phyloP scores from a whole-genome alignment of 2,329 filamentous ascomycete species.

The Hypomyces rosellus region DNA sequence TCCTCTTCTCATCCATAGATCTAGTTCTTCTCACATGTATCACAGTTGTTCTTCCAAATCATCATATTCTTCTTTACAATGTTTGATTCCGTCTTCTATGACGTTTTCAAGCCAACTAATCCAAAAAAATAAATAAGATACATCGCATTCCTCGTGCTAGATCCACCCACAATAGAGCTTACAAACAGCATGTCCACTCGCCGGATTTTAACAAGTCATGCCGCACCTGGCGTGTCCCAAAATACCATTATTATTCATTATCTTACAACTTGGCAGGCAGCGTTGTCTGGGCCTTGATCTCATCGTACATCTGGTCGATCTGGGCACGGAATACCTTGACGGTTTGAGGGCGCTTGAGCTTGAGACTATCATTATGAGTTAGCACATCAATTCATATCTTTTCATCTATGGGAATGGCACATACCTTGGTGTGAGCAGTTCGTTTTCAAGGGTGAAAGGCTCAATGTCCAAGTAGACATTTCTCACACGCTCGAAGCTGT shows the following conservation, averaged over 20 bases:
- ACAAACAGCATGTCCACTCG: constrained; percentile 1
- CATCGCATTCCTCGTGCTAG: too few species aligned
- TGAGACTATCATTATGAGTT: constrained; percentile 37
- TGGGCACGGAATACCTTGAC: constrained; percentile 46
- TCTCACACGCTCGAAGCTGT: constrained; percentile 79
- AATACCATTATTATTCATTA: not conserved
- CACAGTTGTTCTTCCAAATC: too few species aligned
- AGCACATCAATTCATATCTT: constrained; percentile 8
- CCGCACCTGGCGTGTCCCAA: not conserved
- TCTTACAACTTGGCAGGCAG: constrained; percentile 36
- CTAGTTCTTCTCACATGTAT: too few species aligned
- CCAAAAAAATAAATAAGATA: too few species aligned
- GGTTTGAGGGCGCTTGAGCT: constrained; percentile 53
- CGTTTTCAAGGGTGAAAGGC: constrained; percentile 89
- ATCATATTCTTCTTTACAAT: too few species aligned
- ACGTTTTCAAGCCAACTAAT: too few species aligned
- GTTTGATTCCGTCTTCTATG: too few species aligned
- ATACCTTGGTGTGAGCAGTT: constrained; percentile 82
- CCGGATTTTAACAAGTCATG: not conserved
- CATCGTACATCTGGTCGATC: constrained; percentile 52
- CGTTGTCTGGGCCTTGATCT: constrained; percentile 37
- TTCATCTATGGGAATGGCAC: constrained; percentile 27
- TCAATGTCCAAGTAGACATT: constrained; percentile 72
- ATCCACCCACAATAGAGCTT: too few species aligned
- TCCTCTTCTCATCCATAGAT: too few species aligned